Conservation (phyloP, 1,284 basidiomycete species). For the Ganoderma boninense region DNA sequence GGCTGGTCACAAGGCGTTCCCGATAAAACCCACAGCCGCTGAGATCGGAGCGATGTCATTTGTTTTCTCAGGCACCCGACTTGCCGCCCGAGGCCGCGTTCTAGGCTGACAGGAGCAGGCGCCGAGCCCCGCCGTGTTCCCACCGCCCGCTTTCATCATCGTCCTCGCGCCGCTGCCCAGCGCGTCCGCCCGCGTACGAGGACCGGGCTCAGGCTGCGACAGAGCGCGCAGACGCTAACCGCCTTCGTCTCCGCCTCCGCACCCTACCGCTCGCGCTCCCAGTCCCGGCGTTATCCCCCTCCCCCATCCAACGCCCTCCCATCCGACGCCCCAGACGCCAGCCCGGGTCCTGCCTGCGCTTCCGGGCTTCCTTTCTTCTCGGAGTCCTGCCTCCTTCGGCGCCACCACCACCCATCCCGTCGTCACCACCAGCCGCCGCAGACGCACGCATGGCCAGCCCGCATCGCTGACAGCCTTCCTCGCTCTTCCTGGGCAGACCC, state of each 20-base stretch:
- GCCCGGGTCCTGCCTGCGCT: not conserved
- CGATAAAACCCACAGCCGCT: slow-evolving; percentile 43
- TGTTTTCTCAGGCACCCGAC: slow-evolving; percentile 40
- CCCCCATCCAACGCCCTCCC: slow-evolving; percentile 9
- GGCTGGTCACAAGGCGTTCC: slow-evolving; percentile 37
- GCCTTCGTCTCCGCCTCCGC: too few relatives aligned
- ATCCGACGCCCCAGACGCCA: slow-evolving; percentile 7
- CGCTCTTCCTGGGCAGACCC: not conserved
- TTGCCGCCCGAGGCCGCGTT: slow-evolving; percentile 32
- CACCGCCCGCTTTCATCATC: slow-evolving; percentile 1
- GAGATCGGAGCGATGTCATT: slow-evolving; percentile 44
- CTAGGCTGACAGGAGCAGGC: slow-evolving; percentile 21
- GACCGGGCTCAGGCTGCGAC: not conserved
- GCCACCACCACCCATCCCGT: slow-evolving; percentile 3
- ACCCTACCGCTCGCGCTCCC: not conserved
- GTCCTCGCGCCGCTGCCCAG: not conserved
- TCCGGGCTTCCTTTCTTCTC: slow-evolving; percentile 11
- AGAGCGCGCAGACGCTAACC: not conserved
- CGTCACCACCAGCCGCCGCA: not conserved
- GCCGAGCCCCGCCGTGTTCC: not conserved
- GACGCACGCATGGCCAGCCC: slow-evolving; percentile 1
- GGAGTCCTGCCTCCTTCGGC: slow-evolving; percentile 1
- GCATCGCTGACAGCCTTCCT: slow-evolving; percentile 1
- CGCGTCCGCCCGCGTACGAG: not conserved
- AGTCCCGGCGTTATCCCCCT: slow-evolving; percentile 12